A percentile compares a stretch with the other conserved stretches of the same genome.
Conservation (phyloP, 257 asterid species). For the Coffea eugenioides region DNA sequence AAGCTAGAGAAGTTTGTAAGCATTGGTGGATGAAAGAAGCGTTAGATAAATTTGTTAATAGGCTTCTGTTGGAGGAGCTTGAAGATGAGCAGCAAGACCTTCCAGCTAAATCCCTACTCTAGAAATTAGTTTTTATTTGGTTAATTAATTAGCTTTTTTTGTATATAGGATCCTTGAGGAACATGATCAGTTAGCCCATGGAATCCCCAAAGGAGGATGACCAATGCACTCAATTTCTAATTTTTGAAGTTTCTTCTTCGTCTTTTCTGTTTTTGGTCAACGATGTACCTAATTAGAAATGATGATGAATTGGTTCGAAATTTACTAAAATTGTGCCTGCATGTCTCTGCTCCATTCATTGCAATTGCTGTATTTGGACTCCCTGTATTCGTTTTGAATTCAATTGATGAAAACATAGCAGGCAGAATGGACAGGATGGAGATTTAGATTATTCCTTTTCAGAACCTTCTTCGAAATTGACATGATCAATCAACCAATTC, state of each 20-base stretch:
- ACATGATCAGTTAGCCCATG: background rate
- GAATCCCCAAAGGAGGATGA: background rate
- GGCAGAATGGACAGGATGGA: background rate
- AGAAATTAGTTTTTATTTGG: background rate
- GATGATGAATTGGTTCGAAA: background rate
- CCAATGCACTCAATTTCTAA: background rate
- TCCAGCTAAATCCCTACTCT: background rate
- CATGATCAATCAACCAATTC: background rate
- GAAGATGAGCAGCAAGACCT: constrained; percentile 6
- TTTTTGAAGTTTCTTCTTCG: no score
- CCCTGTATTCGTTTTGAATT: background rate
- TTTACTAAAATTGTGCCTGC: background rate
- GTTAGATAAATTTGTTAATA: constrained; percentile 49
- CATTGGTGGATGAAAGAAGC: constrained; percentile 95
- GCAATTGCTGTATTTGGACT: background rate
- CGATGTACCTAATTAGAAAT: background rate
- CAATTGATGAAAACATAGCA: background rate
- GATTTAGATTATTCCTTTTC: background rate
- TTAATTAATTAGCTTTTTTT: background rate
- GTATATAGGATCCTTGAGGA: constrained; percentile 5
- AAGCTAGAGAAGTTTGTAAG: constrained; percentile 66
- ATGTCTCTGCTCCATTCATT: background rate
- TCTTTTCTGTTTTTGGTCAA: background rate
- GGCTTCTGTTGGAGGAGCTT: constrained; percentile 30
- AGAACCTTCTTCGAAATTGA: background rate